These are phyloP conservation scores for Echites panduratus DNA, from an alignment of 257 asterid species.

Conservation along the genomic window DNA sequence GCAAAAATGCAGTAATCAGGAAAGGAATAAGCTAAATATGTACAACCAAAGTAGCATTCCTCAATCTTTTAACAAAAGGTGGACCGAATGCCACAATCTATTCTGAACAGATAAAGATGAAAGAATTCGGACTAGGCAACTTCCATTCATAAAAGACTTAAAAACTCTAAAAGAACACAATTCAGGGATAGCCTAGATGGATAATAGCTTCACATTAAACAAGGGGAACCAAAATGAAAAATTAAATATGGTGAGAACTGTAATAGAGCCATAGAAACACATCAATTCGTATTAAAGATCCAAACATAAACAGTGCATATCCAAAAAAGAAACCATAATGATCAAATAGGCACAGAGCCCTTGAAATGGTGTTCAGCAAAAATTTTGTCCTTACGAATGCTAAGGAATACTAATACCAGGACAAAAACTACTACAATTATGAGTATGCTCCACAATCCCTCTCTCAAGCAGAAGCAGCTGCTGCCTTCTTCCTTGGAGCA, in stretches of 20 bases:
- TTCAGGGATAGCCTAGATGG: neutral
- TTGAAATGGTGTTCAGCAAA: constrained; percentile 25
- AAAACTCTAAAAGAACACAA: neutral
- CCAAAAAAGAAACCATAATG: constrained; percentile 15
- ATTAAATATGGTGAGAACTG: too few relatives aligned
- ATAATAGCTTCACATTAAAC: neutral
- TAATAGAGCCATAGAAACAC: neutral
- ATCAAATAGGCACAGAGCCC: constrained; percentile 21
- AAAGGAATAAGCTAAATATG: neutral
- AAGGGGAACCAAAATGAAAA: neutral
- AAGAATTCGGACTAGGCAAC: neutral
- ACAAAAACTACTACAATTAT: constrained; percentile 24
- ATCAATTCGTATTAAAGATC: constrained; percentile 18
- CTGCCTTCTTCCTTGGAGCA: constrained; percentile 88
- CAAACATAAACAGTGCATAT: constrained; percentile 22
- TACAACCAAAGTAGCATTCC: neutral
- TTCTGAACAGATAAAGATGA: neutral
- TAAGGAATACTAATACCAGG: constrained; percentile 11
- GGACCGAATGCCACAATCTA: neutral
- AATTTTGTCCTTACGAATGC: constrained; percentile 18
- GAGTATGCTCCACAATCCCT: constrained; percentile 15
- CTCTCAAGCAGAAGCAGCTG: constrained; percentile 53
- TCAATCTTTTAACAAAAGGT: neutral
- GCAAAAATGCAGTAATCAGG: too few relatives aligned
- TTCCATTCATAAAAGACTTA: neutral